phyloP scores from a whole-genome alignment of 352 stramenopile species.

The Saprolegnia parasitica region DNA sequence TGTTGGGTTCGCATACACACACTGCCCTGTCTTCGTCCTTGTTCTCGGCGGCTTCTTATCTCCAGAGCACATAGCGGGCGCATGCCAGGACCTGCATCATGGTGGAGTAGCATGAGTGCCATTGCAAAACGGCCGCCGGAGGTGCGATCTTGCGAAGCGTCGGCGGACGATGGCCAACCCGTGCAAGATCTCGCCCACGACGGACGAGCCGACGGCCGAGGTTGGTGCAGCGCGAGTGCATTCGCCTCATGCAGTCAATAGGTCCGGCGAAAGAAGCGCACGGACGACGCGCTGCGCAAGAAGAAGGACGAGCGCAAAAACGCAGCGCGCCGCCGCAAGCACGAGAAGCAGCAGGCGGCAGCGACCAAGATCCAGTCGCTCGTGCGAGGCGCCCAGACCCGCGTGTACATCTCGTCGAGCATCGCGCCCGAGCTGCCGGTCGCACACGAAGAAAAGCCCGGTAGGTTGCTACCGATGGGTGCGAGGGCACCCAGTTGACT shows the following conservation, averaged over 20 bases:
- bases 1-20: too few relatives aligned
- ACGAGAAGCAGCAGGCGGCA: slow-evolving; percentile 19
- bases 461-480: neutral
- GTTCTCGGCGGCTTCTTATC: too few relatives aligned
- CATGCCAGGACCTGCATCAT: too few relatives aligned
- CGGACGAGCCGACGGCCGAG: neutral
- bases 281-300: slow-evolving; percentile 8
- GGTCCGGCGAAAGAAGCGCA: slow-evolving; percentile 1
- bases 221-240: too few relatives aligned
- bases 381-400: slow-evolving; percentile 17
- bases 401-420: neutral
- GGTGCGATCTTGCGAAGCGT: too few relatives aligned
- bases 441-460: neutral
- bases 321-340: slow-evolving; percentile 8
- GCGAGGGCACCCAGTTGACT: too few relatives aligned
- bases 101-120: too few relatives aligned
- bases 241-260: neutral
- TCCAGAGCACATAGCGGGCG: too few relatives aligned
- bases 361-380: slow-evolving; percentile 25
- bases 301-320: slow-evolving; percentile 23
- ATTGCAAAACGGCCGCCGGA: too few relatives aligned
- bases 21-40: too few relatives aligned
- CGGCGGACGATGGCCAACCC: neutral
- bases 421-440: neutral
- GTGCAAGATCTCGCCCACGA: neutral